Conservation (phyloP, 2,329 filamentous ascomycete species). For the Colletotrichum tropicicola region DNA sequence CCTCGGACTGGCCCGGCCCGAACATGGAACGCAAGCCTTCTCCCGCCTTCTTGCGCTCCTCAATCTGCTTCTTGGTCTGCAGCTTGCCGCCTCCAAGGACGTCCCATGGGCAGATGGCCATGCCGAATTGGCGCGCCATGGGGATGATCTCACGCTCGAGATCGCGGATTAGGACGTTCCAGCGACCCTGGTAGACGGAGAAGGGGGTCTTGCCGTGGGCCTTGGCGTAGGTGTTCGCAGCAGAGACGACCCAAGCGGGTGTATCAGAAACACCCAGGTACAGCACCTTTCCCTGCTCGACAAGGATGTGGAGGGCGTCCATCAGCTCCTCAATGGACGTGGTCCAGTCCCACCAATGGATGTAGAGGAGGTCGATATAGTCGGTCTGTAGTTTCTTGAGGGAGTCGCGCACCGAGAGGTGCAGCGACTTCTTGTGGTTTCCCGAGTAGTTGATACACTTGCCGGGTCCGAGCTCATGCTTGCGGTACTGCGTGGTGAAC, state of each 20-base stretch:
- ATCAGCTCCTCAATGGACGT: slow-evolving; percentile 52
- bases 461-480: slow-evolving; percentile 43
- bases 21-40: slow-evolving; percentile 48
- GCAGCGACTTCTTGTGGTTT: slow-evolving; percentile 51
- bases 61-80: slow-evolving; percentile 48
- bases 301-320: slow-evolving; percentile 50
- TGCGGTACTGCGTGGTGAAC: slow-evolving; percentile 59
- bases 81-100: slow-evolving; percentile 63
- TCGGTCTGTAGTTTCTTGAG: slow-evolving; percentile 55
- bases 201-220: slow-evolving; percentile 46
- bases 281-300: slow-evolving; percentile 50
- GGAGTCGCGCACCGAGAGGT: slow-evolving; percentile 51
- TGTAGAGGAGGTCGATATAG: slow-evolving; percentile 54
- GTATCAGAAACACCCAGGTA: slow-evolving; percentile 51
- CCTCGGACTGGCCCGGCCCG: slow-evolving; percentile 49
- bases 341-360: slow-evolving; percentile 55
- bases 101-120: slow-evolving; percentile 69
- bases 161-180: slow-evolving; percentile 44
- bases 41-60: slow-evolving; percentile 40
- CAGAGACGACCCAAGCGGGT: slow-evolving; percentile 49
- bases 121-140: slow-evolving; percentile 49
- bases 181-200: slow-evolving; percentile 49
- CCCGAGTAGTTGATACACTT: slow-evolving; percentile 51
- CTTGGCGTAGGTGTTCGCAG: slow-evolving; percentile 48
- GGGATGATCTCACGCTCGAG: slow-evolving; percentile 53